Conservation (phyloP, 805 yeast genomes). For the Starmerella bombicola region DNA sequence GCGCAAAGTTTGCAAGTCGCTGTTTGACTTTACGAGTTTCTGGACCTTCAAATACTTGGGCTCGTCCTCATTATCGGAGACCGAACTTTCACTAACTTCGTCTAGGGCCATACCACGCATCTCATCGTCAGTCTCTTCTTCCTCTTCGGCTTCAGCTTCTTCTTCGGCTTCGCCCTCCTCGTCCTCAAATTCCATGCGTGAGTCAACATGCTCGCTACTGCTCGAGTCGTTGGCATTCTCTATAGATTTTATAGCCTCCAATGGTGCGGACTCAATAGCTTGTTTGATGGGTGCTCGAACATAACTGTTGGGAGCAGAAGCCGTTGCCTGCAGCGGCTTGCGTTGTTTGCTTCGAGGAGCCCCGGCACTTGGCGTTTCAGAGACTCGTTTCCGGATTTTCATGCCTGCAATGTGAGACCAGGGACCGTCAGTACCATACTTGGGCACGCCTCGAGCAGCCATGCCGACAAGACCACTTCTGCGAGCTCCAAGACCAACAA, state of each 20-base stretch:
- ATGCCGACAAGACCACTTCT: neutral
- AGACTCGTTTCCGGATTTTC: neutral
- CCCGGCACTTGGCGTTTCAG: neutral
- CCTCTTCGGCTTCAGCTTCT: neutral
- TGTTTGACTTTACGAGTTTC: neutral
- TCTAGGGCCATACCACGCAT: neutral
- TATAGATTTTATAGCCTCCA: neutral
- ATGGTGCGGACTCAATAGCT: neutral
- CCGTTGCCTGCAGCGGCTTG: constrained; percentile 1
- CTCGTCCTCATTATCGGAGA: neutral
- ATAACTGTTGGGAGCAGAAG: constrained; percentile 1
- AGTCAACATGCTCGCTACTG: neutral
- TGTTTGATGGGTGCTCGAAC: neutral
- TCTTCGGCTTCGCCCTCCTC: neutral
- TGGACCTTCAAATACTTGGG: neutral
- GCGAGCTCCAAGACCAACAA: constrained; percentile 1
- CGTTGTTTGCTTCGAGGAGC: neutral
- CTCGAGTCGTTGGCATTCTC: neutral
- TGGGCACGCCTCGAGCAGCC: constrained; percentile 2
- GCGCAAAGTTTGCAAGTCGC: constrained; percentile 3
- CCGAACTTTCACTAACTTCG: neutral
- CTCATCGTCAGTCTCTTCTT: neutral
- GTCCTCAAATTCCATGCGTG: neutral
- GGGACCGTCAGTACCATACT: neutral
- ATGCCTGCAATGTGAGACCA: neutral